These are phyloP conservation scores for Cryphonectria nitschkei DNA, from an alignment of 2,329 filamentous ascomycete genomes.

Conservation along the genomic window DNA sequence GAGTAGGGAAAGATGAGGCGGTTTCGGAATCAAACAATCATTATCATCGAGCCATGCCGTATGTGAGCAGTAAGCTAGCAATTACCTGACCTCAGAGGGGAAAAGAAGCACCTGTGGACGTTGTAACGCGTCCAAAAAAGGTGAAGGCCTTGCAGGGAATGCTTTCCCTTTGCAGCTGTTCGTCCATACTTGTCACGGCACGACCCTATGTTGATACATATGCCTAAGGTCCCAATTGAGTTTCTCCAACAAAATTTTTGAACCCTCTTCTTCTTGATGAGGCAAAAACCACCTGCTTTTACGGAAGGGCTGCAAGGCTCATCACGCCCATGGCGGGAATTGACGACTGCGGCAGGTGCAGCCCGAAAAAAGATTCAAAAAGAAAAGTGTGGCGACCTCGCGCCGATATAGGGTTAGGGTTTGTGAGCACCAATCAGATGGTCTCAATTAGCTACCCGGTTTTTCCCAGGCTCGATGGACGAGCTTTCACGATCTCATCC, in stretches of 20 bases:
- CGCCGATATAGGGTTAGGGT: constrained; percentile 22
- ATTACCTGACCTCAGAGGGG: neutral
- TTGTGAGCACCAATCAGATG: constrained; percentile 49
- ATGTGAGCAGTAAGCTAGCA: neutral
- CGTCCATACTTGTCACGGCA: neutral
- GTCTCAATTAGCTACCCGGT: constrained; percentile 49
- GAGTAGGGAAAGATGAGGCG: neutral
- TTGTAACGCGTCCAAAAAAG: neutral
- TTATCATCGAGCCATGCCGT: constrained; percentile 29
- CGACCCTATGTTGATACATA: neutral
- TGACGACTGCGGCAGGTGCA: neutral
- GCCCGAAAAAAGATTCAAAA: neutral
- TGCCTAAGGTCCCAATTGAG: neutral
- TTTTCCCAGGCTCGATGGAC: constrained; percentile 43
- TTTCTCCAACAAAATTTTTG: neutral
- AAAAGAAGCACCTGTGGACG: neutral
- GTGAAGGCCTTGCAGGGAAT: neutral
- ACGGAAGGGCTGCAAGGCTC: neutral
- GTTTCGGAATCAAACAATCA: constrained; percentile 26
- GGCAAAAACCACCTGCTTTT: neutral
- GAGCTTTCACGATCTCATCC: constrained; percentile 41
- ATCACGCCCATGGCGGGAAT: neutral
- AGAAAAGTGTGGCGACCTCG: too few relatives aligned
- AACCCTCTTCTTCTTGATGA: neutral
- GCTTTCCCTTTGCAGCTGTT: neutral